A percentile compares a stretch with the other conserved stretches of the same genome.
Evolutionary conservation across 768 basidiomycete genomes (phyloP).

Genomic region (Suillus spraguei): DNA sequence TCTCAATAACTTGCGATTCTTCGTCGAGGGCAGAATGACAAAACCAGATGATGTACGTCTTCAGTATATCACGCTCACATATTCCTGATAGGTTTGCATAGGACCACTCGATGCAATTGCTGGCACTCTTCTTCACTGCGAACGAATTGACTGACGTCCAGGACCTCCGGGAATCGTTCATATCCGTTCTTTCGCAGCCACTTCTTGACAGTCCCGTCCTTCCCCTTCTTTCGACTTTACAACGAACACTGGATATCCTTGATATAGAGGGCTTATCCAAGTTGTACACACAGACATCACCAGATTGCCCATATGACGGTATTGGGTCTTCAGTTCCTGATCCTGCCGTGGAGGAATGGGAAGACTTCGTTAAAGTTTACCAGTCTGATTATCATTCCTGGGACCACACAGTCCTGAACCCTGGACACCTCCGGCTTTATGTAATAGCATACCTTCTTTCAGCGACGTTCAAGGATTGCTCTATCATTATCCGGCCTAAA

Average conservation of each 20-base stretch:
- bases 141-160: conserved; percentile 14
- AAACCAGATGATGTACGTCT: too few relatives aligned
- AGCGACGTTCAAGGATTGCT: conserved; percentile 97
- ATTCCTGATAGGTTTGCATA: not conserved
- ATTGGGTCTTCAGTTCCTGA: conserved; percentile 42
- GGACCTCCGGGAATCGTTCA: conserved; percentile 53
- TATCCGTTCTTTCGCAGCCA: conserved; percentile 47
- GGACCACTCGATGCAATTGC: not conserved
- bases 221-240: conserved; percentile 55
- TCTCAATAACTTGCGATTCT: too few relatives aligned
- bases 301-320: conserved; percentile 6
- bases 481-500: conserved; percentile 52
- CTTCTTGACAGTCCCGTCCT: conserved; percentile 58
- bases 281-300: conserved; percentile 33
- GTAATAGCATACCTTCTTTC: conserved; percentile 81
- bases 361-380: conserved; percentile 47
- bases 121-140: conserved; percentile 18
- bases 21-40: too few relatives aligned
- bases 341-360: conserved; percentile 68
- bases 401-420: conserved; percentile 41
- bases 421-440: conserved; percentile 58
- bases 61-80: not conserved
- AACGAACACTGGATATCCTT: too few relatives aligned
- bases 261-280: conserved; percentile 77
- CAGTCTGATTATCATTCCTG: conserved; percentile 30